phyloP scores from a whole-genome alignment of 75 land plant species.

The Selaginella tamariscina region DNA sequence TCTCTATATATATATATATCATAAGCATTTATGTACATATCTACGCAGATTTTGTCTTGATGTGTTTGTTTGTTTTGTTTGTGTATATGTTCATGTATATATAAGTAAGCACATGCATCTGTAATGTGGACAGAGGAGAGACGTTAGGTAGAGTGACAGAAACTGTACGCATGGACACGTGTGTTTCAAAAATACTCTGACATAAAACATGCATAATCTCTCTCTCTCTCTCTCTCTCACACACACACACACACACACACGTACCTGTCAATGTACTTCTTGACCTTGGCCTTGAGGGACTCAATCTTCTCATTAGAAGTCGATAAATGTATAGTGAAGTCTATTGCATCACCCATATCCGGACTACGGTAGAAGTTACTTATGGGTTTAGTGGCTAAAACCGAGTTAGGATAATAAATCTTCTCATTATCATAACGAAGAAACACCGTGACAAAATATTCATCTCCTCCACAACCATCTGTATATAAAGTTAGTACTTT shows the following conservation, averaged over 20 bases:
- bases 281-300: conserved; percentile 40
- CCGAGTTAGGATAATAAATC: conserved; percentile 62
- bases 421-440: conserved; percentile 69
- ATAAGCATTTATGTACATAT: too few species aligned
- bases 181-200: background rate
- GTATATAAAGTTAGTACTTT: conserved; percentile 10
- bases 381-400: conserved; percentile 56
- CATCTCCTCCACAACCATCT: conserved; percentile 94
- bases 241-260: too few species aligned
- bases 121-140: background rate
- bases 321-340: conserved; percentile 51
- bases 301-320: conserved; percentile 68
- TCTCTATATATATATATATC: too few species aligned
- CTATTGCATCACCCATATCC: conserved; percentile 78
- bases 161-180: background rate
- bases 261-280: conserved; percentile 28
- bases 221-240: too few species aligned
- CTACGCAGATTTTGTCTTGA: too few species aligned
- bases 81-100: too few species aligned
- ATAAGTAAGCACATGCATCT: conserved; percentile 15
- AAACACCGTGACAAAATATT: conserved; percentile 85
- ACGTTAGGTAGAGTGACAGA: background rate
- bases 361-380: conserved; percentile 79
- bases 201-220: background rate
- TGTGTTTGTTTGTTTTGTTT: too few species aligned